Base-by-base conservation (phyloP, 2,329 filamentous ascomycete genomes). In the Penicillium sp. region DNA sequence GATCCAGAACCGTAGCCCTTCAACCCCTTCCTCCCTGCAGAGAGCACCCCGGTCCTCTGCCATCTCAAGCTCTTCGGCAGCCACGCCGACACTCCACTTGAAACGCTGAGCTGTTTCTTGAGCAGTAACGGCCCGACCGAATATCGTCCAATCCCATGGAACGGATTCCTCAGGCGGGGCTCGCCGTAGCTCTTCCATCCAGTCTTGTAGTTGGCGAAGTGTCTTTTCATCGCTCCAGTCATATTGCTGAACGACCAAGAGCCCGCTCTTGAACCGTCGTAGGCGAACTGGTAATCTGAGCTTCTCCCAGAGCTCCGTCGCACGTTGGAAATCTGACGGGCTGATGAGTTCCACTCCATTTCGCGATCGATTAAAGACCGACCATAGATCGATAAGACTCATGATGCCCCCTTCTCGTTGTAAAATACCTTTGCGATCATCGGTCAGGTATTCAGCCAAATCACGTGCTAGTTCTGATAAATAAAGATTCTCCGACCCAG, bases 61-160 rank as follows among this genome's bases (percentile, higher is more conserved):
- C 93, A 99, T 97, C 72, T 97, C 91, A 13, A 99, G 81, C 77
- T 99, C 95, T 73, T 98, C 95, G 58, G 89, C 90, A 1, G 95
- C 95, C 23, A 99, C 93, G 9, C 95, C 95, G 8, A 99, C 89
- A 72, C 95, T 98, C 95, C 95, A 99, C 6, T 93, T 91, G 75
- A 99, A 99, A 50, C 86, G 82, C 73, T 96, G 91, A 0, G 95
- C 95, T 0, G 87, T 86, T 69, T 98, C 93, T 70, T 95, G 91
- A 1, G 92, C 92, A 14, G 92, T 97, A 27, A 98, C 88, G 10
- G 95, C 92, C 55, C 88, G 84, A 0, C 95, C 93, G 72, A 92
- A 97, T 42, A 80, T 68, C 47, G 81, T 81, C 89, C 88, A 91
- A 67, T 96, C 88, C 90, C 90, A 95, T 0, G 81, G 66, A 33